Base-by-base conservation (phyloP, 495 filamentous ascomycete genomes). In the Margaritispora aquatica region DNA sequence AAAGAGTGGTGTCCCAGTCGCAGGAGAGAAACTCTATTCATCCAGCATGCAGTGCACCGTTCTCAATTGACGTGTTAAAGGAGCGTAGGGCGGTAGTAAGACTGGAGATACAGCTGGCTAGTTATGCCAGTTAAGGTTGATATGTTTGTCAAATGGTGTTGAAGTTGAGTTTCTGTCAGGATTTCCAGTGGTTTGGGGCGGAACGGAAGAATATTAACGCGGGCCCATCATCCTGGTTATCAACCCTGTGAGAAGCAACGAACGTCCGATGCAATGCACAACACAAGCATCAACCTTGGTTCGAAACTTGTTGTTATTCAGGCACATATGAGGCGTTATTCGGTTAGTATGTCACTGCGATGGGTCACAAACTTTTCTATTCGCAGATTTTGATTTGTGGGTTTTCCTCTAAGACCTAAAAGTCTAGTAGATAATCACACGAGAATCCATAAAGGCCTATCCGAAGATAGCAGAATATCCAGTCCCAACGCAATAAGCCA, bases 1-100 rank as follows among this genome's bases (percentile, higher is more conserved):
- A 63, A 62, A 36, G 62, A 67, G 58, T 66, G 61, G 51, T 59
- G 59, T 67, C 62, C 58, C 64, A 66, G 60, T 63, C 63, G 62
- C 54, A 57, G 59, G 64, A 38, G 58, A 34, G 64, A 51, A 46
- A 36, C 64, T 63, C 55, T 62, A 58, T 51, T 64, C 67, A 67
- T 66, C 51, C 67, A 66, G 64, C 59, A 55, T 47, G 19, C 23
- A 34, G 26, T 34, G 5, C 13, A 1, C 21, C 5, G 24, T 23
- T 50, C 26, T 10, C 20, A 50, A 50, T 50, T 50, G 26, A 48
- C 19, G 46, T 23, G 11, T 59, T 51, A 31, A 55, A 60, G 49
- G 58, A 60, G 51, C 24, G 58, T 61, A 20, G 19, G 10, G 34
- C 38, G 11, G 48, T 52, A 60, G 41, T 61, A 46, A 55, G 21